phyloP scores from a whole-genome alignment of 192 early-diverging fungal genomes.

The Coemansia sp. region DNA sequence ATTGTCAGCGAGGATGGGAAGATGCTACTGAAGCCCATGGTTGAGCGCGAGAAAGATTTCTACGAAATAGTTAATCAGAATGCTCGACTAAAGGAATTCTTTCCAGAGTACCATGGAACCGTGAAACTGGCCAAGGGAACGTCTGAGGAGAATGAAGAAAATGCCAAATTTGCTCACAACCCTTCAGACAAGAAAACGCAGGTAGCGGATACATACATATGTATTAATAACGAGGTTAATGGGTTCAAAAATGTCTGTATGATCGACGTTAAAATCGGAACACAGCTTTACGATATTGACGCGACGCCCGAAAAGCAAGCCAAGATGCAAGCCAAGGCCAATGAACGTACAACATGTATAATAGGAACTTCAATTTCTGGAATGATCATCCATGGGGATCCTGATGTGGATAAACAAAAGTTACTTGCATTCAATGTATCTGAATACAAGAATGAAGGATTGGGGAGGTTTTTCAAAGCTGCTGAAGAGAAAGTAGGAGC shows the following conservation, averaged over 20 bases:
- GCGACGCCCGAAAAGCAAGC: constrained; percentile 61
- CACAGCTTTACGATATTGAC: constrained; percentile 64
- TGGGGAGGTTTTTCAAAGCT: constrained; percentile 51
- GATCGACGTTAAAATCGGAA: constrained; percentile 78
- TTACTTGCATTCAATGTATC: constrained; percentile 10
- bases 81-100: constrained; percentile 56
- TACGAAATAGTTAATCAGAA: constrained; percentile 59
- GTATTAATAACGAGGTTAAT: constrained; percentile 66
- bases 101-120: constrained; percentile 68
- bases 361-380: constrained; percentile 67
- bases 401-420: not conserved
- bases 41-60: constrained; percentile 64
- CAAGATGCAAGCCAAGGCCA: constrained; percentile 61
- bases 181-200: not conserved
- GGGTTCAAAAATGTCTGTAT: constrained; percentile 65
- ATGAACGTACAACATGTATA: constrained; percentile 56
- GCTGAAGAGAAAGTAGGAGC: constrained; percentile 41
- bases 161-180: not conserved
- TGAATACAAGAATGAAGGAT: constrained; percentile 53
- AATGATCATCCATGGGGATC: constrained; percentile 55
- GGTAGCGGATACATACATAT: constrained; percentile 30
- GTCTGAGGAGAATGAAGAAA: not conserved
- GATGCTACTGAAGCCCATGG: constrained; percentile 69
- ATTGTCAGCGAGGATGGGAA: constrained; percentile 59
- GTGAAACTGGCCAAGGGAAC: constrained; percentile 23